phyloP scores from a whole-genome alignment of 176 grass and related monocot genomes.

The Raddia guianensis region DNA sequence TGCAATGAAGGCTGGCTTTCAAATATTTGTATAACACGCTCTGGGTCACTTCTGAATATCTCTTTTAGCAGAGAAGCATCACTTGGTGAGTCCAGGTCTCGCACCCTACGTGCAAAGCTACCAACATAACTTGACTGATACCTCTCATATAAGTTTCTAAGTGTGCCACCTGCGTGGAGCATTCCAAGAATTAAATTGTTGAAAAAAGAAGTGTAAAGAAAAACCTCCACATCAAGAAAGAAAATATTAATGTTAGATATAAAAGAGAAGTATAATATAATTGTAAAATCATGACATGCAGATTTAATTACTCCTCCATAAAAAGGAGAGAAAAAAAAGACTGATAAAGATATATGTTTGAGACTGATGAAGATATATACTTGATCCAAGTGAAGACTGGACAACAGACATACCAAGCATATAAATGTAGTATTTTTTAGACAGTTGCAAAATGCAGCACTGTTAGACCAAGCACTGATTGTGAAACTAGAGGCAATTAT shows the following conservation, averaged over 20 bases:
- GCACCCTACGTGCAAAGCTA: constrained; percentile 68
- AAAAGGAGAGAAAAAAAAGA: not conserved
- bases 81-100: constrained; percentile 62
- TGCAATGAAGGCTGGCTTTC: constrained; percentile 86
- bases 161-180: constrained; percentile 52
- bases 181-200: constrained; percentile 3
- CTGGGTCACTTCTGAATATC: constrained; percentile 94
- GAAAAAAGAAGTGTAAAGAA: constrained; percentile 6
- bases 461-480: constrained; percentile 19
- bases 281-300: not conserved
- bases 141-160: constrained; percentile 71
- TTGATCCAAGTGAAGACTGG: not conserved
- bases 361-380: constrained; percentile 13
- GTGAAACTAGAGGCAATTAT: not conserved
- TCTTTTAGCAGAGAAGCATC: constrained; percentile 76
- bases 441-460: constrained; percentile 12
- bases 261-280: constrained; percentile 22
- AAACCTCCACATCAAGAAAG: not conserved
- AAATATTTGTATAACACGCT: constrained; percentile 93
- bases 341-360: constrained; percentile 25
- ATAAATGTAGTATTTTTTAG: not conserved
- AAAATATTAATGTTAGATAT: not conserved
- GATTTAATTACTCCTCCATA: constrained; percentile 19
- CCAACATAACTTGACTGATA: constrained; percentile 89
- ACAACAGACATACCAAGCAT: not conserved